Evolutionary conservation across 2,329 filamentous ascomycete species (phyloP), one percentile per base, ranked within the genome.

Genomic region (Botrytis byssoidea): DNA sequence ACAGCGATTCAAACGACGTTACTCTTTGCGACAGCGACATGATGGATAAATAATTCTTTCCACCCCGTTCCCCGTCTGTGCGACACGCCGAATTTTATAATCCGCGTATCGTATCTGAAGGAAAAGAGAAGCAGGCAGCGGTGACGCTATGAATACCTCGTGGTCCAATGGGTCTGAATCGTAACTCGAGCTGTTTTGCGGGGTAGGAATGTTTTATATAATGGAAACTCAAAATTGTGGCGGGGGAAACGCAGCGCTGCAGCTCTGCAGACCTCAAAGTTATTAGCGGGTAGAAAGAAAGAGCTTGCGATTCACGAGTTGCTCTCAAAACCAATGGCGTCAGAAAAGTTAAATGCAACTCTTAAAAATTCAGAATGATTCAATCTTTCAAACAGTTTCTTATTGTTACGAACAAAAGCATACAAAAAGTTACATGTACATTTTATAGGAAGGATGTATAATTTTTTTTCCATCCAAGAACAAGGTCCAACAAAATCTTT

Each of bases 1-100:
- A 75, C 12, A 79, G 71, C 35, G 74, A 75, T 63, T 77, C 77
- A 29, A 76, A 70, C 32, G 78, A 78, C 3, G 77, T 77, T 6
- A 79, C 75, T 72, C 78, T 71, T 42, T 78, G 73, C 40, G 76
- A 74, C 14, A 78, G 59, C 25, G 77, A 78, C 77, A 78, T 78
- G 8, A 18, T 60, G 40, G 0, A 32, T 0, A 3, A n/a, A n/a
- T 10, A 5, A 40, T 40, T 40, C 37, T 40, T 40, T n/a, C 48
- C 14, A 42, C 66, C 35, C 32, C 22, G 5, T 42, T 16, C 37
- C 25, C 32, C 51, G 25, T 42, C 65, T 14, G 35, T 29, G 42
- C 29, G 29, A 44, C 29, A 66, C 64, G 22, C 16, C 48, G 37
- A 46, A 25, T 55, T 68, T 42, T 57, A 57, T 32, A 57, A 9